Percentiles rank a stretch among this genome's conserved stretches.
Conservation (phyloP, 1,284 basidiomycete species). For the Rhodotorula glutinis region DNA sequence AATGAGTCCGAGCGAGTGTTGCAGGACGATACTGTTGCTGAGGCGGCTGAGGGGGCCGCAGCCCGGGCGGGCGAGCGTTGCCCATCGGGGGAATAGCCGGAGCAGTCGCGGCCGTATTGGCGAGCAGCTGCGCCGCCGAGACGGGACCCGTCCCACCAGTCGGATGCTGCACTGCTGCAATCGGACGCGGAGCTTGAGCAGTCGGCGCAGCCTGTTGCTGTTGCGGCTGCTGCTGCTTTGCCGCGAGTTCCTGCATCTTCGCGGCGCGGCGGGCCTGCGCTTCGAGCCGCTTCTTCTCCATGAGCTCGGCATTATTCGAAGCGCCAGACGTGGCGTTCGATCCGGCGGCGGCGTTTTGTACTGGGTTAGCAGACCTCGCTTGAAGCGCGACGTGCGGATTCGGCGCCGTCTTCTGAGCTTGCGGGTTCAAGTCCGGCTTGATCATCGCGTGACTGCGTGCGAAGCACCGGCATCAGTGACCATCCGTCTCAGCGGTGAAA, state of each 20-base stretch:
- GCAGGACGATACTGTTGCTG: too few species aligned
- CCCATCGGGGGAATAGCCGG: not conserved
- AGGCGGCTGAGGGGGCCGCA: conserved; percentile 5
- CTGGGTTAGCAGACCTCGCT: not conserved
- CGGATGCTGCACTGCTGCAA: not conserved
- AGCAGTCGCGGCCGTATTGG: not conserved
- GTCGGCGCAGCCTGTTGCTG: not conserved
- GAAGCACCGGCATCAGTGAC: not conserved
- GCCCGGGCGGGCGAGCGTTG: not conserved
- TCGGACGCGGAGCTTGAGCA: not conserved
- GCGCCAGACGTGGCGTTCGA: not conserved
- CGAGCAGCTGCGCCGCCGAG: conserved; percentile 3
- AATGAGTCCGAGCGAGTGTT: not conserved
- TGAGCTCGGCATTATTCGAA: not conserved
- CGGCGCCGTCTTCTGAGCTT: too few species aligned
- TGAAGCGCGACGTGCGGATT: too few species aligned
- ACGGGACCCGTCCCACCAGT: not conserved
- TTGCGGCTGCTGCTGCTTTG: not conserved
- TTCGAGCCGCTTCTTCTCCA: not conserved
- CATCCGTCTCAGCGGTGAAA: too few species aligned
- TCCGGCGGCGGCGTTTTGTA: too few species aligned
- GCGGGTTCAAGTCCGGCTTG: too few species aligned
- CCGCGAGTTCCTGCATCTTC: not conserved
- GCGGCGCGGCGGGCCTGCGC: conserved; percentile 9
- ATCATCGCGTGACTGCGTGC: too few species aligned